Conservation (phyloP, 192 early-diverging fungal genomes). For the Gryganskiella cystojenkinii region DNA sequence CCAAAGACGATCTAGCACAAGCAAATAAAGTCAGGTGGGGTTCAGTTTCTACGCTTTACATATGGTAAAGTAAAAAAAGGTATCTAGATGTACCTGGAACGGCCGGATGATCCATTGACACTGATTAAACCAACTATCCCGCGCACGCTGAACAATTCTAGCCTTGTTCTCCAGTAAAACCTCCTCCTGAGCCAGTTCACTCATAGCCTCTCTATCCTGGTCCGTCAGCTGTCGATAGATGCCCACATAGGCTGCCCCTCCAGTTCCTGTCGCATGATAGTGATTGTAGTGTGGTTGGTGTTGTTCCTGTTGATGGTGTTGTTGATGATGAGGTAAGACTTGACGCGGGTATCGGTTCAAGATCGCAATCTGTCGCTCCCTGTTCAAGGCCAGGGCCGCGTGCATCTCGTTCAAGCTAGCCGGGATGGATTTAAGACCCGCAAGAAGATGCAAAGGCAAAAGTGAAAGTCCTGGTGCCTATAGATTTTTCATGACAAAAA, state of each 20-base stretch:
- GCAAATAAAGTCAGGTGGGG: background rate
- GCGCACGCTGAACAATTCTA: constrained; percentile 8
- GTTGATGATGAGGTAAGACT: background rate
- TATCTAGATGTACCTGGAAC: constrained; percentile 15
- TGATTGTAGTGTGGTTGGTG: background rate
- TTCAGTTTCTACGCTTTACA: too few species aligned
- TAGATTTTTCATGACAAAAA: background rate
- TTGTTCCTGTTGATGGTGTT: too few species aligned
- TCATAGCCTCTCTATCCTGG: constrained; percentile 15
- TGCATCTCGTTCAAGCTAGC: constrained; percentile 6
- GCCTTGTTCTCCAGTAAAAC: constrained; percentile 22
- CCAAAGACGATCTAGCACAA: constrained; percentile 26
- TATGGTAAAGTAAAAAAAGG: background rate
- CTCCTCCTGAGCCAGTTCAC: constrained; percentile 27
- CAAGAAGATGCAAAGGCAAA: constrained; percentile 30
- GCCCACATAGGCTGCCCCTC: background rate
- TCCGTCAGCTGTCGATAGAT: constrained; percentile 15
- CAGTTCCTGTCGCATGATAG: background rate
- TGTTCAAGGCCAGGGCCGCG: constrained; percentile 12
- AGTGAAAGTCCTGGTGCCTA: constrained; percentile 47
- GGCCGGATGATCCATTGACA: constrained; percentile 37
- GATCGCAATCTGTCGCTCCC: constrained; percentile 25
- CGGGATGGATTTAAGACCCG: constrained; percentile 22
- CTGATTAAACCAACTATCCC: constrained; percentile 29
- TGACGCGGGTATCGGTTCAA: constrained; percentile 17